A percentile compares a stretch with the other conserved stretches of the same genome.
Evolutionary conservation across 768 basidiomycete species (phyloP).

Genomic region (Tricholoma flavovirens): DNA sequence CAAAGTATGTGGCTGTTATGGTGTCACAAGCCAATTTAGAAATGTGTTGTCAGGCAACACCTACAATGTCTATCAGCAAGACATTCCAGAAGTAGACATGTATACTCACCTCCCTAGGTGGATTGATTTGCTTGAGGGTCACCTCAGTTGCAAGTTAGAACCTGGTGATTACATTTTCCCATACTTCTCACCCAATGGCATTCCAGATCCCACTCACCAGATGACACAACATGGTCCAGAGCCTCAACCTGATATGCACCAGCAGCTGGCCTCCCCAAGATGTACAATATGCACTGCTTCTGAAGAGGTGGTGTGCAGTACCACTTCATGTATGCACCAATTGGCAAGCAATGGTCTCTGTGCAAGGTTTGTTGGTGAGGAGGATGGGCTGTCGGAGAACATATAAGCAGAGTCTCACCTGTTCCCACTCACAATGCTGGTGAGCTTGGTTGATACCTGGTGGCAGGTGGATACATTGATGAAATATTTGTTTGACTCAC

Average conservation of each 20-base stretch:
- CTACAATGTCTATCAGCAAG: background rate
- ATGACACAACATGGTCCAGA: conserved; percentile 15
- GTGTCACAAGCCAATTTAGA: too few relatives aligned
- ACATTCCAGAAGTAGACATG: background rate
- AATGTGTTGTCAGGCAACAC: background rate
- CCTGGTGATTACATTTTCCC: too few relatives aligned
- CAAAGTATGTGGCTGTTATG: background rate
- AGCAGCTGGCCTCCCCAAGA: conserved; percentile 14
- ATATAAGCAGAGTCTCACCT: conserved; percentile 10
- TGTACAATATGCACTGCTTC: conserved; percentile 27
- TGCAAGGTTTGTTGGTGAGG: conserved; percentile 15
- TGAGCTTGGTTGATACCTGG: background rate
- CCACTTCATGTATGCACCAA: conserved; percentile 28
- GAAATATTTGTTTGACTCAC: conserved; percentile 24
- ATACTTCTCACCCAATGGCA: too few relatives aligned
- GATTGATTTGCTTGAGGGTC: conserved; percentile 12
- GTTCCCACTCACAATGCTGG: too few relatives aligned
- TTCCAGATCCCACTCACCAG: too few relatives aligned
- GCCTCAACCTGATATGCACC: conserved; percentile 18
- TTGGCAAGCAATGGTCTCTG: conserved; percentile 23
- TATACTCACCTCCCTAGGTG: too few relatives aligned
- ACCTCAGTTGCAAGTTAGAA: too few relatives aligned
- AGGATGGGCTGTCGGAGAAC: conserved; percentile 17
- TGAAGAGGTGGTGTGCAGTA: conserved; percentile 30
- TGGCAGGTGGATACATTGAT: conserved; percentile 17